Evolutionary conservation across 1,284 basidiomycete species (phyloP).

Genomic region (Tremellales sp.): DNA sequence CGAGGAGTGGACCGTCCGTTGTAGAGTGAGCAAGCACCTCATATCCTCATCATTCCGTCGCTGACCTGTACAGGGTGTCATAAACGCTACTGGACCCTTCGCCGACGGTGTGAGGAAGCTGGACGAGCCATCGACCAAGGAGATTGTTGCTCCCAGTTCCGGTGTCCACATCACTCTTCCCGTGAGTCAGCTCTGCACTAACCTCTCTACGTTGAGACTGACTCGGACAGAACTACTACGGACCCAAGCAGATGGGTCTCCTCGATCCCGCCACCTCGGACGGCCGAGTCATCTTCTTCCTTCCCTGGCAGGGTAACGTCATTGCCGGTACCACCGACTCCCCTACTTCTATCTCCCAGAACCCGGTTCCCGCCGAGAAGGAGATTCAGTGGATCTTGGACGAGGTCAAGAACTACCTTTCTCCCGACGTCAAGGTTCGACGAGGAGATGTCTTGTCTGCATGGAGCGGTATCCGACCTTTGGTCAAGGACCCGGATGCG

Average conservation of each 20-base stretch:
- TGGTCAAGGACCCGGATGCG: constrained; percentile 78
- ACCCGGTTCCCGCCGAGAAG: constrained; percentile 83
- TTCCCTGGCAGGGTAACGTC: constrained; percentile 97
- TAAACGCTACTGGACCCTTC: constrained; percentile 97
- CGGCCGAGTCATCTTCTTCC: constrained; percentile 96
- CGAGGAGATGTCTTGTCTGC: constrained; percentile 96
- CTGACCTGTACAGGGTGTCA: constrained; percentile 60
- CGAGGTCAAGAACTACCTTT: constrained; percentile 77
- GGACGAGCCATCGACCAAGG: constrained; percentile 73
- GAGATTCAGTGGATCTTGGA: constrained; percentile 96
- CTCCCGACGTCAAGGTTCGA: constrained; percentile 87
- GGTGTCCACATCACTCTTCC: constrained; percentile 96
- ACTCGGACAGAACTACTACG: constrained; percentile 72
- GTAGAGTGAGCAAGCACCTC: constrained; percentile 57
- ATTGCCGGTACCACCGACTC: constrained; percentile 96
- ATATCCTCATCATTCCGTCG: not conserved
- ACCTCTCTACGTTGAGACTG: not conserved
- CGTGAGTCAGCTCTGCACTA: constrained; percentile 10
- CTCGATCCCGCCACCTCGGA: constrained; percentile 94
- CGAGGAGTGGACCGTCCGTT: constrained; percentile 74
- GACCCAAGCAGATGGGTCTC: constrained; percentile 90
- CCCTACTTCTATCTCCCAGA: constrained; percentile 68
- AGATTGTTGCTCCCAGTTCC: constrained; percentile 87
- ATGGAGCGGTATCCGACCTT: constrained; percentile 86
- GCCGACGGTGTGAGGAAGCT: constrained; percentile 79